Evolutionary conservation across 768 basidiomycete species (phyloP).

Genomic region (Termitomyces bulborhizus): DNA sequence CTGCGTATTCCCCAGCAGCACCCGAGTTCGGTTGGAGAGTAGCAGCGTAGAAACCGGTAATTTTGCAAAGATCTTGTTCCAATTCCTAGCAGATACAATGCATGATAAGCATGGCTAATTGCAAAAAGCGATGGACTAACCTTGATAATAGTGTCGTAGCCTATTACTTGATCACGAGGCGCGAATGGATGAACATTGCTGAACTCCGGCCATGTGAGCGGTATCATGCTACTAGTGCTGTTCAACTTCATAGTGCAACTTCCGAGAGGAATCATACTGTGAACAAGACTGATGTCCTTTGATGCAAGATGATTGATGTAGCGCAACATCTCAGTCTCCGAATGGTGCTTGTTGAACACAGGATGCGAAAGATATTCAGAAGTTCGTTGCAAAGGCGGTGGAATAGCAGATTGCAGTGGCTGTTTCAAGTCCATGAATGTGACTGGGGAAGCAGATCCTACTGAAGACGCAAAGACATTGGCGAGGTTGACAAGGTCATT

Average conservation of each 20-base stretch:
- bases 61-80: conserved; percentile 83
- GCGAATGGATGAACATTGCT: conserved; percentile 89
- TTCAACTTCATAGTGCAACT: conserved; percentile 99
- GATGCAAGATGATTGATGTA: conserved; percentile 92
- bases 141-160: conserved; percentile 79
- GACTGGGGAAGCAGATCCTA: conserved; percentile 41
- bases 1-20: conserved; percentile 95
- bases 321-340: conserved; percentile 97
- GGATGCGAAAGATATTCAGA: conserved; percentile 77
- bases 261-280: conserved; percentile 94
- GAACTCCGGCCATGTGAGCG: conserved; percentile 93
- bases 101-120: neutral
- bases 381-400: conserved; percentile 48
- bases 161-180: conserved; percentile 82
- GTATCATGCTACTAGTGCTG: conserved; percentile 96
- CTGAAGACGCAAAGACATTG: conserved; percentile 68
- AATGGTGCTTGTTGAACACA: conserved; percentile 95
- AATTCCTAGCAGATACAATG: conserved; percentile 57
- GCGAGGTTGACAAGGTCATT: conserved; percentile 71
- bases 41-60: conserved; percentile 95
- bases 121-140: conserved; percentile 25
- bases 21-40: conserved; percentile 99
- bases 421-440: conserved; percentile 43
- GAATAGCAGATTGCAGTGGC: conserved; percentile 41
- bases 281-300: conserved; percentile 92